A percentile compares a stretch with the other conserved stretches of the same genome.
These are phyloP conservation scores for Curvularia verruculosa DNA, from an alignment of 2,329 filamentous ascomycete genomes.

Conservation along the genomic window DNA sequence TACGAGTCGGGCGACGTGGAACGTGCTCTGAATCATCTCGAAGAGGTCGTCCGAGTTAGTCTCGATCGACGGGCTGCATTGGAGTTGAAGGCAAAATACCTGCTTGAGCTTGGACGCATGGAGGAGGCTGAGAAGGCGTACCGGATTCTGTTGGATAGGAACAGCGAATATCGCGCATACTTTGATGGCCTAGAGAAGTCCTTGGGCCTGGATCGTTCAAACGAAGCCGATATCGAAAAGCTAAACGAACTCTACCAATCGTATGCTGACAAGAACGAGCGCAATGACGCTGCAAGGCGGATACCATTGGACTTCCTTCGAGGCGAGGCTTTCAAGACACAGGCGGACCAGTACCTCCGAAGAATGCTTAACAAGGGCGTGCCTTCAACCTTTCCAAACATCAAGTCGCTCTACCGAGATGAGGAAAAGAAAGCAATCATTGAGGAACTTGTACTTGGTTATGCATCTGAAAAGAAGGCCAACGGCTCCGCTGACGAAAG, in stretches of 20 bases:
- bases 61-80: conserved; percentile 84
- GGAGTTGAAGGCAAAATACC: conserved; percentile 84
- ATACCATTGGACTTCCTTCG: conserved; percentile 85
- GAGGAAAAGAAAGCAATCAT: conserved; percentile 77
- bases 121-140: conserved; percentile 85
- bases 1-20: conserved; percentile 85
- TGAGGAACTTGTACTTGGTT: conserved; percentile 76
- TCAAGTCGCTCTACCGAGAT: conserved; percentile 90
- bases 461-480: conserved; percentile 65
- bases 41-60: conserved; percentile 75
- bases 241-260: conserved; percentile 79
- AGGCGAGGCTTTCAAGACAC: conserved; percentile 79
- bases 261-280: conserved; percentile 79
- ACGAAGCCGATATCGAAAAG: conserved; percentile 69
- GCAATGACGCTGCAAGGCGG: conserved; percentile 82
- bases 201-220: conserved; percentile 66
- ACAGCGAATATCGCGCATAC: conserved; percentile 85
- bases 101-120: conserved; percentile 75
- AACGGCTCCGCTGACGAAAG: conserved; percentile 58
- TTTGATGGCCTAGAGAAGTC: conserved; percentile 77
- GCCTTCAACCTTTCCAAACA: conserved; percentile 93
- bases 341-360: conserved; percentile 78
- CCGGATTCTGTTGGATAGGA: conserved; percentile 79
- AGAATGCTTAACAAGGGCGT: conserved; percentile 91
- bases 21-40: conserved; percentile 83